Evolutionary conservation across 495 filamentous ascomycete species (phyloP).

Genomic region (Hypoxylon fuscum): DNA sequence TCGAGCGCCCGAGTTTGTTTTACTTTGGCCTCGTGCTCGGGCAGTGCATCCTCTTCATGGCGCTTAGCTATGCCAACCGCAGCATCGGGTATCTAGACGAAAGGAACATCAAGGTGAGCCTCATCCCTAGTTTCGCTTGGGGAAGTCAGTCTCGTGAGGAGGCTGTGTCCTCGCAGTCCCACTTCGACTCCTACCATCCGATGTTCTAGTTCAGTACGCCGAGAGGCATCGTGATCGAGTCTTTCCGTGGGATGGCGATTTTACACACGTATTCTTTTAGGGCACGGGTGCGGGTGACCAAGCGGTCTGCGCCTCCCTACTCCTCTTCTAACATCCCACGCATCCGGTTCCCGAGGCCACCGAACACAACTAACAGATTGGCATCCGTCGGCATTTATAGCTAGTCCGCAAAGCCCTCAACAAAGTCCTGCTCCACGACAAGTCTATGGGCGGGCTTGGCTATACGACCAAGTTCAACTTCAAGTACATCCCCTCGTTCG

Average conservation of each 20-base stretch:
- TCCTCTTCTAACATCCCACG: background rate
- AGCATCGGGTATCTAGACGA: conserved; percentile 66
- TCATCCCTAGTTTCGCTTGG: background rate
- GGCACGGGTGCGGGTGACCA: background rate
- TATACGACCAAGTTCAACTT: conserved; percentile 67
- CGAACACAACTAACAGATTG: background rate
- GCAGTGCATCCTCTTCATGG: conserved; percentile 73
- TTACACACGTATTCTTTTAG: background rate
- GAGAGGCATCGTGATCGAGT: background rate
- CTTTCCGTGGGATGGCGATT: background rate
- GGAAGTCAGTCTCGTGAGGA: conserved; percentile 12
- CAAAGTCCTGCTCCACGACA: conserved; percentile 55
- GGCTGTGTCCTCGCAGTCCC: conserved; percentile 18
- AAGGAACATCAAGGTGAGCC: conserved; percentile 60
- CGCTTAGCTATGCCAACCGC: conserved; percentile 62
- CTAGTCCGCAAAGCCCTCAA: conserved; percentile 62
- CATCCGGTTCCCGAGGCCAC: background rate
- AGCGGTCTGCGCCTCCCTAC: conserved; percentile 17
- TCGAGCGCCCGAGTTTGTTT: conserved; percentile 64
- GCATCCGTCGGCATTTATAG: conserved; percentile 5
- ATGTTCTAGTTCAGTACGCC: background rate
- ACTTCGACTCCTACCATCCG: conserved; percentile 16
- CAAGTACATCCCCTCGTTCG: conserved; percentile 66
- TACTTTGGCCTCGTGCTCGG: conserved; percentile 70
- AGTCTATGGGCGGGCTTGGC: conserved; percentile 66